Evolutionary conservation across 495 filamentous ascomycete genomes (phyloP).

Genomic region (Penicillium parvum): DNA sequence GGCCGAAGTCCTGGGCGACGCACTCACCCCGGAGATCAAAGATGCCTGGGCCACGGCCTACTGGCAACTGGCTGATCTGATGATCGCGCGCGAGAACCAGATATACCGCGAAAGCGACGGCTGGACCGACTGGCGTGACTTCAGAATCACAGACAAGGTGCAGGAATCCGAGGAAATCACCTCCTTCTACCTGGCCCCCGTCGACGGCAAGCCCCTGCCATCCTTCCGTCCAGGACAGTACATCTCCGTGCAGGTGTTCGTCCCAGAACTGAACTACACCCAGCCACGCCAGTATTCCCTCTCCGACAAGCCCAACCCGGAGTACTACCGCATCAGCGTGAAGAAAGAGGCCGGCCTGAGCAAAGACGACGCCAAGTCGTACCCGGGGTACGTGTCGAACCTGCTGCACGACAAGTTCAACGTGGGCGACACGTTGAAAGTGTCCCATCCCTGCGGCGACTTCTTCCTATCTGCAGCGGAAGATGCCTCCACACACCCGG

Average conservation of each 20-base stretch:
- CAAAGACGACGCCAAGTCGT: slow-evolving; percentile 33
- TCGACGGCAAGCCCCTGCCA: slow-evolving; percentile 58
- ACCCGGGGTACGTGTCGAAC: slow-evolving; percentile 68
- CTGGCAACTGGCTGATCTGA: slow-evolving; percentile 63
- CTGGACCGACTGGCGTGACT: slow-evolving; percentile 64
- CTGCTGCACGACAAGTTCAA: slow-evolving; percentile 58
- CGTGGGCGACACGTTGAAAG: slow-evolving; percentile 55
- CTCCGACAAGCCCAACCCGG: slow-evolving; percentile 52
- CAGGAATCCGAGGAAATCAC: slow-evolving; percentile 61
- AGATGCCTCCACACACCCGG: slow-evolving; percentile 26
- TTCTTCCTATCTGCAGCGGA: slow-evolving; percentile 53
- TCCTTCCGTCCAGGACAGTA: slow-evolving; percentile 65
- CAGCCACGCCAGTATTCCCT: slow-evolving; percentile 75
- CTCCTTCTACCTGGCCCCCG: slow-evolving; percentile 66
- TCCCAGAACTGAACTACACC: slow-evolving; percentile 52
- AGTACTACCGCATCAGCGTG: slow-evolving; percentile 67
- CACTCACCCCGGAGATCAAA: slow-evolving; percentile 60
- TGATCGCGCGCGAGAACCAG: slow-evolving; percentile 60
- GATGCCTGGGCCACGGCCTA: slow-evolving; percentile 72
- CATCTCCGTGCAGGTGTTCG: slow-evolving; percentile 55
- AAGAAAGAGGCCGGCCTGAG: slow-evolving; percentile 58
- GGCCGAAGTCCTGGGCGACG: slow-evolving; percentile 60
- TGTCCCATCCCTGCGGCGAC: slow-evolving; percentile 66
- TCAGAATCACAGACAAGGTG: slow-evolving; percentile 59
- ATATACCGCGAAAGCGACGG: slow-evolving; percentile 52